phyloP scores from a whole-genome alignment of 352 stramenopile genomes.

The Phytophthora pisi region DNA sequence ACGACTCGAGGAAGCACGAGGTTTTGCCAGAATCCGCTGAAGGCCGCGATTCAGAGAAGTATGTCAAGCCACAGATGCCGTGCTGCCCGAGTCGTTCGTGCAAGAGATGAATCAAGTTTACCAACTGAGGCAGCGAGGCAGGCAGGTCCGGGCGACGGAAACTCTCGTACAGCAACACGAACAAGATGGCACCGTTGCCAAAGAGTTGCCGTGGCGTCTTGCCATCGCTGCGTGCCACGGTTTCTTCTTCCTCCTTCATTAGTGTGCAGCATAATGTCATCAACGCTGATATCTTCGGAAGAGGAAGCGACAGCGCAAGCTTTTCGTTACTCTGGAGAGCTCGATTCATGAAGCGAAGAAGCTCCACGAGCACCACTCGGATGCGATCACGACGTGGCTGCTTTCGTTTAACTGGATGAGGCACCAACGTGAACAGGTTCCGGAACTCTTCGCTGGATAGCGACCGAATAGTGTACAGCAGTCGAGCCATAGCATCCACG shows the following conservation, averaged over 20 bases:
- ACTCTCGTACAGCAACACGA: constrained; percentile 49
- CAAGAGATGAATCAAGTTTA: constrained; percentile 44
- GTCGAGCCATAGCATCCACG: constrained; percentile 37
- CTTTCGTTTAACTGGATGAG: constrained; percentile 52
- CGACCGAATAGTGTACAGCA: constrained; percentile 46
- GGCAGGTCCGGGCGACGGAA: constrained; percentile 4
- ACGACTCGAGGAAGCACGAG: constrained; percentile 54
- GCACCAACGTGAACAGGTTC: constrained; percentile 38
- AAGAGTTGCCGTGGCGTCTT: constrained; percentile 55
- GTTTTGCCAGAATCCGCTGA: constrained; percentile 8
- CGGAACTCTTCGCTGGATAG: constrained; percentile 40
- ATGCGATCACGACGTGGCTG: constrained; percentile 52
- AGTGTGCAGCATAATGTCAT: constrained; percentile 56
- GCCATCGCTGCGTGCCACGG: constrained; percentile 44
- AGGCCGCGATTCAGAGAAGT: constrained; percentile 25
- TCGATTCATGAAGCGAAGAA: constrained; percentile 50
- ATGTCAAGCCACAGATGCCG: constrained; percentile 52
- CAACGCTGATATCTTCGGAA: constrained; percentile 36
- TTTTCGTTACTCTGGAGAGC: constrained; percentile 13
- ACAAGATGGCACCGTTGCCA: constrained; percentile 57
- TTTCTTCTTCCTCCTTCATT: constrained; percentile 78
- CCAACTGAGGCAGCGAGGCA: constrained; percentile 15
- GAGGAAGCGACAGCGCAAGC: constrained; percentile 18
- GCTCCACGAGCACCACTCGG: constrained; percentile 43
- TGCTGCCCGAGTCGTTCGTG: constrained; percentile 51